These are phyloP conservation scores for Trametes punicea DNA, from an alignment of 768 basidiomycete species.

Conservation along the genomic window DNA sequence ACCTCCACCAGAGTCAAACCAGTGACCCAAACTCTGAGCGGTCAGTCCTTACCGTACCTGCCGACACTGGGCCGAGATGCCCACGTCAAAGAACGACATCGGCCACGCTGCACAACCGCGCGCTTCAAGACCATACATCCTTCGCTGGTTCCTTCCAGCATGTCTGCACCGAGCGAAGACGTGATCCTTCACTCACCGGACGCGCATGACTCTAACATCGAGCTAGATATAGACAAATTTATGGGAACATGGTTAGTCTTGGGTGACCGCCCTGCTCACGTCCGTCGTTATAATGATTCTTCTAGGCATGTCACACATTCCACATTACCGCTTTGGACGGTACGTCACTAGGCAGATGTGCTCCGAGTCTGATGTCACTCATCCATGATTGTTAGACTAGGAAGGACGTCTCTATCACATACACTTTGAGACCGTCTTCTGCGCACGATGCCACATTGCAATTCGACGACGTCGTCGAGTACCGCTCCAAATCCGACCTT, in stretches of 20 bases:
- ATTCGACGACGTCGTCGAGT: slow-evolving; percentile 38
- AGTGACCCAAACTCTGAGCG: too few relatives aligned
- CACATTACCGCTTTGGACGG: slow-evolving; percentile 44
- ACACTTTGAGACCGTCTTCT: slow-evolving; percentile 25
- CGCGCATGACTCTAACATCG: slow-evolving; percentile 7
- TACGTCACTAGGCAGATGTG: slow-evolving; percentile 11
- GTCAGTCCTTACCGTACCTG: too few relatives aligned
- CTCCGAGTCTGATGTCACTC: not conserved
- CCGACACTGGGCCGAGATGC: too few relatives aligned
- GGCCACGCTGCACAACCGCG: too few relatives aligned
- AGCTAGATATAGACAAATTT: slow-evolving; percentile 21
- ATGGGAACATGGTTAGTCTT: slow-evolving; percentile 26
- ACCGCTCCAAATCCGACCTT: slow-evolving; percentile 27
- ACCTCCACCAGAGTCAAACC: too few relatives aligned
- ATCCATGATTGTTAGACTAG: slow-evolving; percentile 21
- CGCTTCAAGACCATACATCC: too few relatives aligned
- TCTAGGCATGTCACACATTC: slow-evolving; percentile 37
- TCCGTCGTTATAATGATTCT: not conserved
- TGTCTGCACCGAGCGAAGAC: not conserved
- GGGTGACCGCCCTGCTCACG: not conserved
- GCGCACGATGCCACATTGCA: slow-evolving; percentile 11
- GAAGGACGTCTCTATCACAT: slow-evolving; percentile 42
- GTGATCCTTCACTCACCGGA: slow-evolving; percentile 14
- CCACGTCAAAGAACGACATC: too few relatives aligned
- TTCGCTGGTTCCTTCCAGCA: too few relatives aligned